Evolutionary conservation across 331 rosid species (phyloP).

Genomic region (Acacia concinna): DNA sequence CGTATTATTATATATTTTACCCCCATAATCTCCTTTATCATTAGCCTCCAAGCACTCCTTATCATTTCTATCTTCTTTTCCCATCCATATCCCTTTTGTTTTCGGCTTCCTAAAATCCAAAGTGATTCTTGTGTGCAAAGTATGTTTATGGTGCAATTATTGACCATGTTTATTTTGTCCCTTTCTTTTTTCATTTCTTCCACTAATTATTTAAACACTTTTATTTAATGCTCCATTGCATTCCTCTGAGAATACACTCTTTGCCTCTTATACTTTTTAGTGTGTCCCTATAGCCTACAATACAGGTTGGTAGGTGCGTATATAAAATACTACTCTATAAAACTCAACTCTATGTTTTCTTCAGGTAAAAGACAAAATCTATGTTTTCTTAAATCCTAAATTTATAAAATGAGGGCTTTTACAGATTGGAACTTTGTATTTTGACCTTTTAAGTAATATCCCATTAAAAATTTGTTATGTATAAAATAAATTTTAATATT

Average conservation of each 20-base stretch:
- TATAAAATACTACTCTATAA: not conserved
- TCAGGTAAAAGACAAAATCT: too few species aligned
- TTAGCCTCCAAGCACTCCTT: not conserved
- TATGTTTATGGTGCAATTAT: constrained; percentile 5
- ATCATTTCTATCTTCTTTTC: not conserved
- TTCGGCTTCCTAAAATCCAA: not conserved
- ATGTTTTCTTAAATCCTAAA: not conserved
- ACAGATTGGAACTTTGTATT: not conserved
- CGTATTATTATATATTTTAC: not conserved
- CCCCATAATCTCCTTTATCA: constrained; percentile 3
- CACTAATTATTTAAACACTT: not conserved
- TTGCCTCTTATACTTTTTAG: not conserved
- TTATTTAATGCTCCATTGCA: not conserved
- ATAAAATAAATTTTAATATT: too few species aligned
- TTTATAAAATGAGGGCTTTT: not conserved
- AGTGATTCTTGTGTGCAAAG: constrained; percentile 16
- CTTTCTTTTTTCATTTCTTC: too few species aligned
- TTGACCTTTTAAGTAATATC: not conserved
- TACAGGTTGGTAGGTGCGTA: not conserved
- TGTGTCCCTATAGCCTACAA: not conserved
- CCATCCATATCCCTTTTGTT: not conserved
- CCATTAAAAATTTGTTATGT: not conserved
- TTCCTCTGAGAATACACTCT: not conserved
- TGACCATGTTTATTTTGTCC: too few species aligned
- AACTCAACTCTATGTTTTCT: too few species aligned